Evolutionary conservation across 352 stramenopile species (phyloP), one percentile per base, ranked within the genome.

Genomic region (Phytophthora colocasiae): DNA sequence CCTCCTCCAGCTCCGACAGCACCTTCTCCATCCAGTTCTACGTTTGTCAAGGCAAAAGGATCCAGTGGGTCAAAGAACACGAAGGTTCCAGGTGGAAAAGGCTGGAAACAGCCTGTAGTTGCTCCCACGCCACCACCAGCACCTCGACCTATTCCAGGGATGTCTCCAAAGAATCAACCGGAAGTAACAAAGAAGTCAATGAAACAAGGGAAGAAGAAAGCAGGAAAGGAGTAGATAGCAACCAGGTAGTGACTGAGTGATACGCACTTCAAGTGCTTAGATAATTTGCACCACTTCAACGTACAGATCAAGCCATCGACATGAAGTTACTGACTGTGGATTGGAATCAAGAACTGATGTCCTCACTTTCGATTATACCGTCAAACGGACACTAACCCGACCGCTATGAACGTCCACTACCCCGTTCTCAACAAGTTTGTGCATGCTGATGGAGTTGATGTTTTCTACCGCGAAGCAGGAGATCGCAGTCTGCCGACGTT

Each of bases 131-230:
- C 58, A 43, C 38, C 57, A 54, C 29, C 26, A 54, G 47, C 34
- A 12, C 45, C 62, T 49, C 63, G 58, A 55, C 45, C 55, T 1
- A 81, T 81, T 66, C 73, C 73, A 52, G 73, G 73, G n/a, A 81
- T 81, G 73, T 81, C 70, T 22, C 62, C 55, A 0, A 72, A 40
- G 31, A 79, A 75, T 10, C 59, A 71, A 45, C 14, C 55, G 5
- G 59, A 67, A n/a, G 49, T 43, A 44, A 40, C 58, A 55, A 73
- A 66, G 58, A 75, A 70, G 61, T 26, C 54, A 17, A 70, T 66
- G 45, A 81, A 79, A 44, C 57, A 72, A 10, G 41, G 62, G 34
- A 78, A 79, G 66, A 81, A 77, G 58, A 76, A 76, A 40, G 14
- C 64, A 69, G 64, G 38, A 65, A 57, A 57, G 31, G 48, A 39